A percentile compares a stretch with the other conserved stretches of the same genome.
phyloP scores from a whole-genome alignment of 1,284 basidiomycete genomes.

The Cryptococcus maquisensis region DNA sequence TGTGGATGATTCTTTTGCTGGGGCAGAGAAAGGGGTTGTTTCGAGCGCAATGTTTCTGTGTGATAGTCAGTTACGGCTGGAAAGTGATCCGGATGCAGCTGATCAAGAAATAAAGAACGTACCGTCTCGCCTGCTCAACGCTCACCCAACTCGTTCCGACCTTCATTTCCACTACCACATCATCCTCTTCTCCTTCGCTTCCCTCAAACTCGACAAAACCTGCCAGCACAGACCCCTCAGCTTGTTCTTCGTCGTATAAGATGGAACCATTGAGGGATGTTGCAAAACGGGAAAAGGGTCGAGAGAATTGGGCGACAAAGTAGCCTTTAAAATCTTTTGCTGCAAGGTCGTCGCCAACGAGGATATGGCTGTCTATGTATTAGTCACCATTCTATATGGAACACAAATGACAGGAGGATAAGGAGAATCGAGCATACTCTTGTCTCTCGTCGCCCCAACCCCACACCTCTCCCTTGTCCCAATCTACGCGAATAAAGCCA shows the following conservation, averaged over 20 bases:
- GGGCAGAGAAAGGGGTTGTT: slow-evolving; percentile 13
- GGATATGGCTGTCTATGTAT: slow-evolving; percentile 29
- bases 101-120: slow-evolving; percentile 27
- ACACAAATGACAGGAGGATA: slow-evolving; percentile 35
- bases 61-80: not conserved
- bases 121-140: slow-evolving; percentile 61
- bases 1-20: too few relatives aligned
- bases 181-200: slow-evolving; percentile 33
- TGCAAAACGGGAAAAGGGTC: slow-evolving; percentile 54
- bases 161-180: slow-evolving; percentile 57
- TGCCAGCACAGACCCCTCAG: slow-evolving; percentile 51
- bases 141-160: slow-evolving; percentile 76
- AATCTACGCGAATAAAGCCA: slow-evolving; percentile 58
- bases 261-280: slow-evolving; percentile 55
- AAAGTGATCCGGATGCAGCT: not conserved
- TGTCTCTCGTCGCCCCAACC: slow-evolving; percentile 70
- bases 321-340: slow-evolving; percentile 60
- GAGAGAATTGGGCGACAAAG: slow-evolving; percentile 69
- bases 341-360: slow-evolving; percentile 47
- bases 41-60: slow-evolving; percentile 59
- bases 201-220: slow-evolving; percentile 59
- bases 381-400: not conserved
- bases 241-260: slow-evolving; percentile 26
- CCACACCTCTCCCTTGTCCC: slow-evolving; percentile 56
- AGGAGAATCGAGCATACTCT: slow-evolving; percentile 60